Base-by-base conservation (phyloP, 169 alveolate genomes). In the Eimeria sp. region DNA sequence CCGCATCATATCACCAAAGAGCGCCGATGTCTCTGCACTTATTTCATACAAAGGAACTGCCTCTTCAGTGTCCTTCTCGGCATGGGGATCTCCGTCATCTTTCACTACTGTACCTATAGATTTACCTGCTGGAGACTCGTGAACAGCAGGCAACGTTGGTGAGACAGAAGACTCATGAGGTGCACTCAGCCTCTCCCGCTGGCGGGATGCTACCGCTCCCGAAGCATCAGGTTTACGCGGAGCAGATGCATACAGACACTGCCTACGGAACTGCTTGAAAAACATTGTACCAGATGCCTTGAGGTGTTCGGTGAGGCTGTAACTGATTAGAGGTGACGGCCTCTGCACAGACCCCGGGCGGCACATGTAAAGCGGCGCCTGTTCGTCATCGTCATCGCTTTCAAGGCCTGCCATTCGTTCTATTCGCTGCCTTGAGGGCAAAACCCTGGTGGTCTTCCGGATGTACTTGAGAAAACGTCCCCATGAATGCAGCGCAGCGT, bases 341-440 rank as follows among this genome's bases (percentile, higher is more conserved):
- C 93, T 57, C 93, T 86, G 93, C 78, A 86, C 93, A 22, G 93
- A 86, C 25, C 93, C 93, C 25, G 93, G 93, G 58, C 93, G 93
- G 65, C 93, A 86, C 93, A 86, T 86, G 58, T 86, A 86, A 34
- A 86, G 82, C 76, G 93, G 93, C 6, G 93, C 93, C 80, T 86
- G 93, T 22, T 86, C 93, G 63, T 86, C 93, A 20, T 86, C 93
- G 61, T 86, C 93, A 47, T 86, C 93, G 65, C 93, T 86, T 40
- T 86, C 82, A 18, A 86, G 93, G 49, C 93, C 93, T 40, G 76
- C 93, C 22, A 40, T 45, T 61, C 20, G 80, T 61, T 86, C 93
- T 22, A 86, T 43, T 10, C 93, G 70, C 43, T 70, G 93, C 7
- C 93, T 40, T 22, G 93, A 49, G 3, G 82, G 93, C 25, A 86